Base-by-base conservation (phyloP, 2,329 filamentous ascomycete species). In the Lecanicillium sp. region DNA sequence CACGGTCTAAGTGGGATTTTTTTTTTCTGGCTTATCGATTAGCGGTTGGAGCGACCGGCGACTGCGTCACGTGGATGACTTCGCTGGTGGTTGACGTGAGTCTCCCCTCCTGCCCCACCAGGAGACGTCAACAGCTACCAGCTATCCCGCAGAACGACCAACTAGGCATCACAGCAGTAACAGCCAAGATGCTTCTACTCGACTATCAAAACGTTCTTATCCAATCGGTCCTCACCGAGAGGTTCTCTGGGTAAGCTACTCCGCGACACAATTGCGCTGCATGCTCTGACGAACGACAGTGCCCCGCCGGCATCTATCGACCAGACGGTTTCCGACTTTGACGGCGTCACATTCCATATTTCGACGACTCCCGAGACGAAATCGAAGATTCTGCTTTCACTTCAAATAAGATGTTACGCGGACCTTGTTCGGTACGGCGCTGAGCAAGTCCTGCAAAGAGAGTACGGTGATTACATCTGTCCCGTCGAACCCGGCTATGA, bases 161-260 rank as follows among this genome's bases (percentile, higher is more conserved):
- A 48, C 37, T 48, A 26, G 51, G 38, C 32, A 44, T 47, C 46
- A 50, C 51, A 49, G 50, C 51, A 49, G 52, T 53, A 48, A 51
- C 53, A 56, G 56, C 58, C 67, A 82, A 64, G 54, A 85, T 85
- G 93, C 83, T 98, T 74, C 84, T 98, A 60, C 84, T 99, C 67
- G 94, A 98, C 73, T 98, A 98, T 63, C 93, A 98, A 68, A 99
- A 98, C 70, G 89, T 95, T 44, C 80, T 98, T 65, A 95, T 99
- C 60, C 90, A 97, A 74, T 91, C 90, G 60, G 83, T 98, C 58
- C 81, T 99, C 57, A 94, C 85, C 59, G 94, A 99, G 74, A 81
- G 93, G 62, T 95, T 98, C 74, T 87, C 86, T 48, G 87, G 87
- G 87, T 91, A 77, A 62, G 71, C 32, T 48, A 30, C 42, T 35